Conservation (phyloP, 192 early-diverging fungal species). For the Rhizoclosmatium sp. region DNA sequence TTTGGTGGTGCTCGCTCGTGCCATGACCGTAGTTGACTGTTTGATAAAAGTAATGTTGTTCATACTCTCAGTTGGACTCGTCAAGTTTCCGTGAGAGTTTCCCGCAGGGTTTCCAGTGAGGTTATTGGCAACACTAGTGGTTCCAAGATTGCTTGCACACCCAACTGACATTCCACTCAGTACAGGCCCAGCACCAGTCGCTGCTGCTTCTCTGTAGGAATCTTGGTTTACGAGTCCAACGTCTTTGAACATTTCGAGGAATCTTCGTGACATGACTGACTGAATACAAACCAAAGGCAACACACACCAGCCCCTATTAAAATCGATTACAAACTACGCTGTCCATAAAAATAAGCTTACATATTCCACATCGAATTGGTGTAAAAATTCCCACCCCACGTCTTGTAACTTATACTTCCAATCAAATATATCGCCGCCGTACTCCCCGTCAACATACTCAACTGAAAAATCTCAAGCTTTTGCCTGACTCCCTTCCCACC, state of each 20-base stretch:
- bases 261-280: neutral
- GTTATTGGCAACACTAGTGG: too few species aligned
- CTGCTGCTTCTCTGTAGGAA: neutral
- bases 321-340: neutral
- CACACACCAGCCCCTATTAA: slow-evolving; percentile 9
- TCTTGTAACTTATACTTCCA: neutral
- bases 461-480: slow-evolving; percentile 3
- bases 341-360: neutral
- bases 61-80: too few species aligned
- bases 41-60: too few species aligned
- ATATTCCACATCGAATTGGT: slow-evolving; percentile 25
- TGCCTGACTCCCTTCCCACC: neutral
- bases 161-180: too few species aligned
- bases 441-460: neutral
- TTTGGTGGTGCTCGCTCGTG: too few species aligned
- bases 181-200: too few species aligned
- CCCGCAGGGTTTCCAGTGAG: too few species aligned
- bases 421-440: neutral
- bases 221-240: neutral
- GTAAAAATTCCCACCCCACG: slow-evolving; percentile 13
- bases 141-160: too few species aligned
- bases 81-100: too few species aligned
- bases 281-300: neutral
- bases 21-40: too few species aligned
- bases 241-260: neutral